Base-by-base conservation (phyloP, 768 basidiomycete genomes). In the Termitomyces sp. region DNA sequence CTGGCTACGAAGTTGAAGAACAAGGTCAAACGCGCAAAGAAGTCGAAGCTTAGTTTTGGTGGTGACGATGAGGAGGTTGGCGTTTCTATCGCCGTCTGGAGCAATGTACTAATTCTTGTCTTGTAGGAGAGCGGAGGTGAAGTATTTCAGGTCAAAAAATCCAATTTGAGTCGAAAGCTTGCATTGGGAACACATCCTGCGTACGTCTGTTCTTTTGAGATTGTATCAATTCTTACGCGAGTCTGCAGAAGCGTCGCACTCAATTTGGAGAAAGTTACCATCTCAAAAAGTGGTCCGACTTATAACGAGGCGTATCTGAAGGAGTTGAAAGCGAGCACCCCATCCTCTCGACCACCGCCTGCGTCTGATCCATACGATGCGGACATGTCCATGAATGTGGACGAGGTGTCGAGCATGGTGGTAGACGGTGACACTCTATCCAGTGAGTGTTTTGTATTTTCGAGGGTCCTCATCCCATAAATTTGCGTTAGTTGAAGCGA, bases 81-180 rank as follows among this genome's bases (percentile, higher is more conserved):
- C 64, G 56, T 66, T 54, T 43, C 57, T 51, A 57, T 55, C 57
- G 48, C 60, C 39, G 48, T 23, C 39, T 22, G 44, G 54, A 55
- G 52, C 15, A 7, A 38, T 25, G 62, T 66, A 57, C 72, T 73
- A 60, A 76, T 69, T 36, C 43, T 7, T 41, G 42, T 55, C 39
- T 35, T 44, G 52, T 50, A 89, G 84, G 79, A 80, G 62, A 78
- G 74, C 11, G 79, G 77, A 36, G 82, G 77, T 7, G 85, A 90
- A 54, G 73, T 78, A 0, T 92, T 94, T 66, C 77, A 88, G 73
- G 73, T 93, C 16, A 93, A 91, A 67, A 94, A 91, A 70, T 91
- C 89, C 2, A 86, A 68, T 50, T 73, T 93, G 41, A 92, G 90
- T 63, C 73, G 75, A 57, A 89, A 87, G 60, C 64, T 89, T 57